Evolutionary conservation across 495 filamentous ascomycete species (phyloP), one percentile per base, ranked within the genome.

Genomic region (Penicilliopsis zonata): DNA sequence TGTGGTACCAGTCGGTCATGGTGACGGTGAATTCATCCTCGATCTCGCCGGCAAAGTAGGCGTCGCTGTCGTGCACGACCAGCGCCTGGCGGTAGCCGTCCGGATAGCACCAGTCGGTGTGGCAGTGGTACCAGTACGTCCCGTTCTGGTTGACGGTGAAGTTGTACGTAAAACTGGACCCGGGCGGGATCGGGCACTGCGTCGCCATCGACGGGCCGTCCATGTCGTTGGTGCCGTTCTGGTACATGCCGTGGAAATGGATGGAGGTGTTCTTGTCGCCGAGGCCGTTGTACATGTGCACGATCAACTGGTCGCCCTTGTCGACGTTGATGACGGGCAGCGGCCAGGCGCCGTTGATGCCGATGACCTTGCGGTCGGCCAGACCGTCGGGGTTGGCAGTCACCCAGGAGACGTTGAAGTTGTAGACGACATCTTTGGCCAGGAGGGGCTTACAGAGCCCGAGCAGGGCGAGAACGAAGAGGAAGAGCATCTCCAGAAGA

Each of bases 71-170:
- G 28, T 85, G 68, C 18, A 88, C 61, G 30, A 90, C 74, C 20
- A 92, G 49, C 1, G 82, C 57, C 2, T 79, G 82, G 33, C 80
- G 69, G 19, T 85, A 62, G 8, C 84, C 84, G 53, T 92, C 84
- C 1, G 82, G 80, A 40, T 87, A 88, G 44, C 87, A 82, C 1
- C 68, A 78, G 39, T 58, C 60, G 15, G 64, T 56, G 47, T 88
- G 82, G 2, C 78, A 81, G 50, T 88, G 82, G 46, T 87, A 88
- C 84, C 84, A 88, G 60, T 84, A 88, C 2, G 82, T 82, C 24
- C 82, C 82, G 1, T 77, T 70, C 59, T 86, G 79, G 33, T 81
- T 57, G 14, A 79, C 52, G 5, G 76, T 82, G 48, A 88, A 88
- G 45, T 86, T 76, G 46, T 87, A 86, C 4, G 67, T 80, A 29